Evolutionary conservation across 2,329 filamentous ascomycete genomes (phyloP), one percentile per base, ranked within the genome.

Genomic region (Malbranchea zuffiana): DNA sequence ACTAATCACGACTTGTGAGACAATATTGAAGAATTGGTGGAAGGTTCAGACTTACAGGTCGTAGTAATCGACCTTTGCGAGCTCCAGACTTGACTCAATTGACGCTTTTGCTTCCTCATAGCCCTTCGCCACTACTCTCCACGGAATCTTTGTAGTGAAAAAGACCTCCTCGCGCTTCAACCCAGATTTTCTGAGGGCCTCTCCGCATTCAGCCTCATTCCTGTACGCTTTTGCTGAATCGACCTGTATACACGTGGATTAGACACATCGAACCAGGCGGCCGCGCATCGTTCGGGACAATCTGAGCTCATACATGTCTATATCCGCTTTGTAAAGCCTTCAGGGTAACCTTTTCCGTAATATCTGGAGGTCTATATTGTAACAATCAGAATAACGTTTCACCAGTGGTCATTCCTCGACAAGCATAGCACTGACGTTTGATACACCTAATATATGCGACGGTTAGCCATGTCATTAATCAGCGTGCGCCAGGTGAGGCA

Each of bases 81-180:
- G 68, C 35, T 67, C 59, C 15, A 87, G 62, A 11, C 77, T 80
- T 36, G 69, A 62, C 45, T 78, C 61, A 45, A 92, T 69, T 45
- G 77, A 71, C 11, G 66, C 65, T 55, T 75, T 77, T 15, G 80
- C 71, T 40, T 65, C 70, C 10, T 78, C 69, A 50, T 88, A 90
- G 44, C 67, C 68, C 51, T 74, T 65, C 2, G 52, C 45, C n/a
- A n/a, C n/a, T n/a, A n/a, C n/a, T 8, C 52, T 58, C 2, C 65
- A 60, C 3, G 69, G 69, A 5, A 78, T 66, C 51, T 79, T 79
- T 43, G 68, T 74, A 5, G 75, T 78, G 54, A 75, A 78, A 61
- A 77, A 79, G 38, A 78, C 60, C 23, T 73, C 56, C 16, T 65
- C 63, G 5, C 75, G 67, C 8, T 69, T 65, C 32, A 78, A 50